phyloP scores from a whole-genome alignment of 2,329 filamentous ascomycete species.

The Colletotrichum shisoi region DNA sequence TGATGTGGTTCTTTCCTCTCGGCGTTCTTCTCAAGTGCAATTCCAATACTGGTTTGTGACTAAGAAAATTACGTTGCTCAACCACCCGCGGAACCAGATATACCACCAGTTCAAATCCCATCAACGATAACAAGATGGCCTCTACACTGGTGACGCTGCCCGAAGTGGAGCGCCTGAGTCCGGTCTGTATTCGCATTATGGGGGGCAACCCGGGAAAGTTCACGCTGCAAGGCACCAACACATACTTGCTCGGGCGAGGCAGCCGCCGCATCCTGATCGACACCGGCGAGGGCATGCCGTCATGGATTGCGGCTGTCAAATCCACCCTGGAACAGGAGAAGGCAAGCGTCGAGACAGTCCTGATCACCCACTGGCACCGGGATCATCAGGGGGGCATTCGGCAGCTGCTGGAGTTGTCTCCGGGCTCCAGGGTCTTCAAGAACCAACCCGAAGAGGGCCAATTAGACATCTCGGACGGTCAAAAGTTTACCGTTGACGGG shows the following conservation, averaged over 20 bases:
- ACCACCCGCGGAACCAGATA: not conserved
- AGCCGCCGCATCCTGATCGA: constrained; percentile 80
- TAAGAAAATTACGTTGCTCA: constrained; percentile 8
- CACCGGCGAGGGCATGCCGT: constrained; percentile 80
- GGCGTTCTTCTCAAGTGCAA: not conserved
- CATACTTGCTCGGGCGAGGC: constrained; percentile 87
- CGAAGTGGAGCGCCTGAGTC: constrained; percentile 79
- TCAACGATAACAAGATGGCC: constrained; percentile 59
- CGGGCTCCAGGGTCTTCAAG: constrained; percentile 71
- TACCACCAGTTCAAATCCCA: not conserved
- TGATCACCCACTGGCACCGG: constrained; percentile 92
- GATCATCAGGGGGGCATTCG: constrained; percentile 83
- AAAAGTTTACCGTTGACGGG: constrained; percentile 65
- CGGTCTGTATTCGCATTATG: constrained; percentile 81
- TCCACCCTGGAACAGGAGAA: constrained; percentile 71
- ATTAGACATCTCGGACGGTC: constrained; percentile 58
- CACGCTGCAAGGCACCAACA: constrained; percentile 83
- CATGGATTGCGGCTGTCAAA: constrained; percentile 74
- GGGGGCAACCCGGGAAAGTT: constrained; percentile 91
- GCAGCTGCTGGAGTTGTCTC: constrained; percentile 72
- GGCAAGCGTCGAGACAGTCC: constrained; percentile 70
- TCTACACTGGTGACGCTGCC: constrained; percentile 70
- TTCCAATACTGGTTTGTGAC: constrained; percentile 18
- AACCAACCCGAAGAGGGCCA: constrained; percentile 64
- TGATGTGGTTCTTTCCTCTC: constrained; percentile 13